Evolutionary conservation across 768 basidiomycete genomes (phyloP), one percentile per base, ranked within the genome.

Genomic region (Termitomyces sp.): DNA sequence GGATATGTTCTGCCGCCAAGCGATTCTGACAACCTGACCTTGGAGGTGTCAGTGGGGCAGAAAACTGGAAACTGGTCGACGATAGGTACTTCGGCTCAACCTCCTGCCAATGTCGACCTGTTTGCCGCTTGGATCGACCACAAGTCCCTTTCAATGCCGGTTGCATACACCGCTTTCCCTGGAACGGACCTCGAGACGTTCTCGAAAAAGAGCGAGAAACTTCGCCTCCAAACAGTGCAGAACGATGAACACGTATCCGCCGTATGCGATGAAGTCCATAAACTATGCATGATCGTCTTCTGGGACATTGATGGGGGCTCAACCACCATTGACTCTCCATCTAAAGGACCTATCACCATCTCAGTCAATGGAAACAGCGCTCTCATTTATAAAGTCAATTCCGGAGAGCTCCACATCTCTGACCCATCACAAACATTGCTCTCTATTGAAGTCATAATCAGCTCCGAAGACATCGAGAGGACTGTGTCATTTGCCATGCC

Each of bases 81-180:
- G 7, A 83, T 87, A 57, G 86, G 87, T 26, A 86, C 80, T 0
- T 88, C 86, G 16, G 76, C 78, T 0, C 76, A 79, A 57, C 84
- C 86, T 18, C 75, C 81, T 5, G 66, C 69, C n/a, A 80, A 76
- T 1, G 81, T 86, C 31, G 79, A 85, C 59, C 71, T 90, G 22
- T 89, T 88, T 72, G 72, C 82, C 0, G 87, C 87, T 1, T 86
- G 80, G 78, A 69, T 88, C 41, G 68, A 82, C 57, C 75, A 82
- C 62, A 63, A 63, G 14, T 60, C 71, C 26, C 57, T 69, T 29
- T 62, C 68, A 32, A 59, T 67, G 0, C 72, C 81, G 0, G 59
- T 82, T 36, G 71, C 79, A 2, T 89, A 90, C 66, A 76, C 79
- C 46, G 73, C 74, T 39, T 84, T 77, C 64, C 88, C 87, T 7